Base-by-base conservation (phyloP, 2,329 filamentous ascomycete species). In the Ophiostoma sp. region DNA sequence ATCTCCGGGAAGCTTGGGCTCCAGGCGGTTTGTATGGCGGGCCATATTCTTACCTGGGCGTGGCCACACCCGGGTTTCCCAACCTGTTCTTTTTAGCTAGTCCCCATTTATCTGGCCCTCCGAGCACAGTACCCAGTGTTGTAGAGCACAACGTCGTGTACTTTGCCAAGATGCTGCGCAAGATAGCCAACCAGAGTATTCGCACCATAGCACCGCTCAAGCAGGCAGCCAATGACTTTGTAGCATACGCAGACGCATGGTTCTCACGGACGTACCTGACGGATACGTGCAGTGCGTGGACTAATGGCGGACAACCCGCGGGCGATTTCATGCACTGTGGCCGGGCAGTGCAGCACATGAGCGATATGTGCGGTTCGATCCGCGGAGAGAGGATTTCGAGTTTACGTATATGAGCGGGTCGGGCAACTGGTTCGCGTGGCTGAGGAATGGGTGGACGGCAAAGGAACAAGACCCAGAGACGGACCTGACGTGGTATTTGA, bases 1-100 rank as follows among this genome's bases (percentile, higher is more conserved):
- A 91, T 73, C 81, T 93, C 1, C 81, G 83, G 15, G 79, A 83
- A 9, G 83, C 87, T 0, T 93, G 91, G 91, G 83, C 83, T 17
- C 83, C 83, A 8, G 1, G 86, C 84, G 52, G 87, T 87, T 0
- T 81, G 9, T 85, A 85, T 74, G 90, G 89, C 0, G 91, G 88
- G 74, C 90, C 91, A 0, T 89, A 91, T 78, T 90, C 73, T 1
- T 77, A 77, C 69, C 22, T 77, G 12, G 75, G 75, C 42, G 31
- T 73, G 1, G 72, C 73, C 22, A 70, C 85, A 73, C 83, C 83
- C 8, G 85, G 73, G 4, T 74, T 75, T 12, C 76, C 76, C 48
- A 77, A 77, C 55, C 71, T 74, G 61, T 73, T 77, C 69, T 87
- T 73, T 33, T 17, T 74, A 3, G 45, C 66, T 4, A 74, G 75